phyloP scores from a whole-genome alignment of 768 basidiomycete genomes.

The Phylloporus arenicola region DNA sequence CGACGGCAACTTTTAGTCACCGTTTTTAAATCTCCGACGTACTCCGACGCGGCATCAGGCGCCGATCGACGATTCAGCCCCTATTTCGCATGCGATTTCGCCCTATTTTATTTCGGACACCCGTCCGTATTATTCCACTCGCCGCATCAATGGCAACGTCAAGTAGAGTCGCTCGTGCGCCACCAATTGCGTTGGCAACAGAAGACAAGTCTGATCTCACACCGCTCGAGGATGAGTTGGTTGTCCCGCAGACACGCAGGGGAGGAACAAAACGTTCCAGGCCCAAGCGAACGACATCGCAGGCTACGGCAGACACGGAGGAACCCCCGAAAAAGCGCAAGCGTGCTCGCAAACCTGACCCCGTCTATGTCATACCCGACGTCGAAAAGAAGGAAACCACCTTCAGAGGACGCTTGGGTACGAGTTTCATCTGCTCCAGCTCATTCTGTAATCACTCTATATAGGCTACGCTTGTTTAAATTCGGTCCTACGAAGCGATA shows the following conservation, averaged over 20 bases:
- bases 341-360: slow-evolving; percentile 37
- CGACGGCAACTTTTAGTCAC: background rate
- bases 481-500: slow-evolving; percentile 68
- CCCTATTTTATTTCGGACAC: background rate
- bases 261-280: background rate
- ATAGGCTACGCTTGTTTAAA: slow-evolving; percentile 80
- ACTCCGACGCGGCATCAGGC: background rate
- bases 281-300: slow-evolving; percentile 3
- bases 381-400: slow-evolving; percentile 62
- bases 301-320: slow-evolving; percentile 5
- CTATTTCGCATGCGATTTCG: background rate
- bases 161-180: background rate
- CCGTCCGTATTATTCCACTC: background rate
- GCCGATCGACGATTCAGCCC: background rate
- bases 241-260: background rate
- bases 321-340: slow-evolving; percentile 23
- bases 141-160: background rate
- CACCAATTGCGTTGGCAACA: background rate
- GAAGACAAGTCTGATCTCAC: slow-evolving; percentile 14
- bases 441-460: slow-evolving; percentile 5
- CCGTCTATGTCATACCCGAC: slow-evolving; percentile 64
- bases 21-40: slow-evolving; percentile 21
- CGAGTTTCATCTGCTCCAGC: background rate
- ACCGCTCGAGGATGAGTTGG: slow-evolving; percentile 9
- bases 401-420: slow-evolving; percentile 63